These are phyloP conservation scores for Fusarium heterosporum DNA, from an alignment of 2,329 filamentous ascomycete species.

Conservation along the genomic window DNA sequence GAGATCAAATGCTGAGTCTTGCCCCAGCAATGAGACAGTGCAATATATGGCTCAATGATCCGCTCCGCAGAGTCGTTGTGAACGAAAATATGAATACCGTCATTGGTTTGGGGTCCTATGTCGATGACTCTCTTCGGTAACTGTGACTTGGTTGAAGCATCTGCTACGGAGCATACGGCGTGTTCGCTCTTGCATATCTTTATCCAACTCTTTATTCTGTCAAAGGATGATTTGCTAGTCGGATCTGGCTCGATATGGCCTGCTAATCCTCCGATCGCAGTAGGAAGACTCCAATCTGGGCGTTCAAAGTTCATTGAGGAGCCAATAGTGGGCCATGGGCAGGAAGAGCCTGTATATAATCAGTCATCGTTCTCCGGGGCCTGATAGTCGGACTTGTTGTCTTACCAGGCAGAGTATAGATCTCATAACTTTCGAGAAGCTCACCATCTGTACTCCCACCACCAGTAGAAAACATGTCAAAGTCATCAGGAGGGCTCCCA, in stretches of 20 bases:
- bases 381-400: accelerated
- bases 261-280: slow-evolving; percentile 24
- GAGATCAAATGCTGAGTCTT: slow-evolving; percentile 26
- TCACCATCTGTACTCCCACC: slow-evolving; percentile 3
- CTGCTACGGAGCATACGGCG: slow-evolving; percentile 30
- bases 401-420: slow-evolving; percentile 39
- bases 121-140: slow-evolving; percentile 40
- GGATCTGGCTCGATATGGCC: slow-evolving; percentile 33
- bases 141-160: neutral
- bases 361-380: neutral
- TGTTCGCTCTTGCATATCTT: slow-evolving; percentile 28
- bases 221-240: slow-evolving; percentile 15
- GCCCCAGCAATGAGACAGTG: slow-evolving; percentile 44
- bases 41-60: slow-evolving; percentile 32
- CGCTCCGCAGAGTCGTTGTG: slow-evolving; percentile 18
- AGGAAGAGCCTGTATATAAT: slow-evolving; percentile 3
- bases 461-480: slow-evolving; percentile 27
- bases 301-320: slow-evolving; percentile 22
- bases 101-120: slow-evolving; percentile 32
- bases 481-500: slow-evolving; percentile 24
- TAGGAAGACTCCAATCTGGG: slow-evolving; percentile 8
- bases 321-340: slow-evolving; percentile 40
- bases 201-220: slow-evolving; percentile 37
- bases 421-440: slow-evolving; percentile 20
- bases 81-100: slow-evolving; percentile 33